These are phyloP conservation scores for Beauveria brongniartii DNA, from an alignment of 2,329 filamentous ascomycete genomes.

Conservation along the genomic window DNA sequence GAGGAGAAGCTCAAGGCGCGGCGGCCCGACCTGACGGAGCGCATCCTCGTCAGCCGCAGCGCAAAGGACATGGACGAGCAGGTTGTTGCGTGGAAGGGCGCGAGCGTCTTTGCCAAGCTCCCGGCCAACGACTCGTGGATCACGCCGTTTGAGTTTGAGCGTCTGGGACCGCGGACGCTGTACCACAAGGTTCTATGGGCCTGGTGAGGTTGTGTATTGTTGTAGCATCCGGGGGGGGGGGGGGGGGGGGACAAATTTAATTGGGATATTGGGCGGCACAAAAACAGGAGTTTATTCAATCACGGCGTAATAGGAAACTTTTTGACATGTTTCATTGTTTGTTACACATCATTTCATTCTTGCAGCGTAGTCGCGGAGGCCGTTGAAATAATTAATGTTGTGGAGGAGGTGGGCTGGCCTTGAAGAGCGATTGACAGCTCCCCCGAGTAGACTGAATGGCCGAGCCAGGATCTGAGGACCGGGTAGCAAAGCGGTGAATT, in stretches of 20 bases:
- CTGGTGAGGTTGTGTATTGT: slow-evolving; percentile 31
- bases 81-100: slow-evolving; percentile 97
- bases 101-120: slow-evolving; percentile 89
- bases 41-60: slow-evolving; percentile 57
- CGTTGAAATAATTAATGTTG: too few species aligned
- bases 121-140: slow-evolving; percentile 96
- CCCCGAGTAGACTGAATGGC: too few species aligned
- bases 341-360: too few species aligned
- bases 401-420: too few species aligned
- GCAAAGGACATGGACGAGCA: slow-evolving; percentile 93
- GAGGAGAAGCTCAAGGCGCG: slow-evolving; percentile 72
- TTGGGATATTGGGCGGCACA: background rate
- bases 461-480: too few species aligned
- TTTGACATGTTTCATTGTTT: background rate
- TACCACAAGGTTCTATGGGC: slow-evolving; percentile 71
- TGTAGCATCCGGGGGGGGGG: background rate
- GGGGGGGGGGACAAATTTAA: too few species aligned
- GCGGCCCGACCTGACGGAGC: slow-evolving; percentile 51
- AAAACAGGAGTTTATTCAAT: background rate
- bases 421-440: too few species aligned
- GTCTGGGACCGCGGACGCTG: slow-evolving; percentile 70
- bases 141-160: slow-evolving; percentile 77
- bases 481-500: too few species aligned
- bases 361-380: too few species aligned
- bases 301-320: background rate